Evolutionary conservation across 306 rosid genomes (phyloP), one percentile per base, ranked within the genome.

Genomic region (Quercus glauca): DNA sequence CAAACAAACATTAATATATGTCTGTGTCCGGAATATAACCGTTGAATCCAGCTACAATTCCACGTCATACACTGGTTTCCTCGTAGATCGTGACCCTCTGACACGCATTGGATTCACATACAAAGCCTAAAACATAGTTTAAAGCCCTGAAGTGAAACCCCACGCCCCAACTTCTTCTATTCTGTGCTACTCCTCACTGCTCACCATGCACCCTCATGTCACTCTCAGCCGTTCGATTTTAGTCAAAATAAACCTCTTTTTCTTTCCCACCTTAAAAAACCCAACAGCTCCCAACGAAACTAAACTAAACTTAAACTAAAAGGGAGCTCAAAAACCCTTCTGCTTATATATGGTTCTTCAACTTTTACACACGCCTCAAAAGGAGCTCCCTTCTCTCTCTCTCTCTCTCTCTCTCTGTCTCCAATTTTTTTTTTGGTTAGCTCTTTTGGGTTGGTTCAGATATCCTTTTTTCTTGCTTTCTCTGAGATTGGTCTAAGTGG

Each of bases 31-130:
- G 78, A 73, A 57, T 31, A 52, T 7, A 77, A 79, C 87, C 82
- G 88, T 85, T 83, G 87, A 69, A 53, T 79, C 79, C 86, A 88
- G 91, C 86, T 76, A 69, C 33, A 21, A 76, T 12, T 67, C 84
- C 89, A 79, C 78, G 82, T 83, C 87, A 83, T 33, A 12, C 2
- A 10, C 20, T 71, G 82, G 81, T 78, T 31, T 41, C 73, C 85
- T 60, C 79, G 83, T 80, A 83, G 52, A 31, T 23, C 26, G 77
- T 20, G 67, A 53, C 29, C 20, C 69, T 60, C 33, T 53, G 29
- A 31, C 49, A 31, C 18, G 52, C 65, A 73, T 9, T 19, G 65
- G 76, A 60, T 21, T 58, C 13, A 61, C 37, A 7, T 20, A 59
- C 77, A 72, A 31, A 73, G 55, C 64, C 78, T 1, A 33, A 49